phyloP scores from a whole-genome alignment of 768 basidiomycete genomes.

The Sistotremastrum niveocremeum region DNA sequence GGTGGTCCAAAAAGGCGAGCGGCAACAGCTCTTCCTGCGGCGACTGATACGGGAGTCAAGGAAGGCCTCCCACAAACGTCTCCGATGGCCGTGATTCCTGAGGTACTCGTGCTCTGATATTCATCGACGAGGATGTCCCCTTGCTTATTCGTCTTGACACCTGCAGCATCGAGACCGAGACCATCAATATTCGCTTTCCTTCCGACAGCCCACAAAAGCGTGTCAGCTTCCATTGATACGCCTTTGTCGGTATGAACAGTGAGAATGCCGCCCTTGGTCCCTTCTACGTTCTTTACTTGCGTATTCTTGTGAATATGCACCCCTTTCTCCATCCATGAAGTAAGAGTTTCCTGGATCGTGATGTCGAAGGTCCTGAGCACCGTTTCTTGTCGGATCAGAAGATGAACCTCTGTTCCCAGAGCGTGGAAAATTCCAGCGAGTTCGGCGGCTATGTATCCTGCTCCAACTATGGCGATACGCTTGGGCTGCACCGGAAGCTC shows the following conservation, averaged over 20 bases:
- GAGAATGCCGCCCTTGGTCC: constrained; percentile 53
- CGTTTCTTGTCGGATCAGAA: constrained; percentile 80
- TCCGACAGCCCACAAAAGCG: constrained; percentile 89
- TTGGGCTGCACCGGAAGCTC: constrained; percentile 81
- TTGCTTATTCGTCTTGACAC: constrained; percentile 59
- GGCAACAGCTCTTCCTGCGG: constrained; percentile 77
- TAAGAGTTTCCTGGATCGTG: constrained; percentile 67
- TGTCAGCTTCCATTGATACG: constrained; percentile 72
- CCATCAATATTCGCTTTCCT: constrained; percentile 66
- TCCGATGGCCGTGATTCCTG: constrained; percentile 70
- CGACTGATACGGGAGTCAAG: constrained; percentile 94
- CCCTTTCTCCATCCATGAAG: constrained; percentile 92
- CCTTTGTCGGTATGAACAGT: constrained; percentile 68
- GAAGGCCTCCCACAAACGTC: constrained; percentile 89
- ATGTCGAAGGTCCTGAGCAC: constrained; percentile 92
- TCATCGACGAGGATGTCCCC: constrained; percentile 88
- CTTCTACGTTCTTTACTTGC: constrained; percentile 64
- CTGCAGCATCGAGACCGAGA: constrained; percentile 65
- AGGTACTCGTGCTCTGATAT: constrained; percentile 73
- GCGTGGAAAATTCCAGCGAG: constrained; percentile 89
- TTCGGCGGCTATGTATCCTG: constrained; percentile 97
- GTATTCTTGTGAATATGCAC: constrained; percentile 72
- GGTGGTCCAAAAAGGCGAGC: constrained; percentile 86
- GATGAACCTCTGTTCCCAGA: constrained; percentile 82
- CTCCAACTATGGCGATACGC: constrained; percentile 87